Evolutionary conservation across 73 alveolate genomes (phyloP), one percentile per base, ranked within the genome.

Genomic region (Paramecium sexaurelia): DNA sequence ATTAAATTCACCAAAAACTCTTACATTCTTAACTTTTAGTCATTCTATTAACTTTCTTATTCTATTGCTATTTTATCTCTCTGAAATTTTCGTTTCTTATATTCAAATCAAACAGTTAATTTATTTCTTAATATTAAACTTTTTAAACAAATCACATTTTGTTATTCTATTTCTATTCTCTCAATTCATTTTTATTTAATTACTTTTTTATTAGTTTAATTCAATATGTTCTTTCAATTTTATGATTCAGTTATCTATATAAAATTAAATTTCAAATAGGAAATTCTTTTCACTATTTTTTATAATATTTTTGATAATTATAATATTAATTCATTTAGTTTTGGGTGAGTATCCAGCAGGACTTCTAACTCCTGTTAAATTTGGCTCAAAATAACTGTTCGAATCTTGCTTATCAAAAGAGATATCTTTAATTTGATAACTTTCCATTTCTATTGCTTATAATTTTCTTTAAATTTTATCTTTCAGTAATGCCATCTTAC

Each of bases 331-430:
- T 61, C 83, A 61, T 61, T 61, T 61, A 61, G 43, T 61, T 61
- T 61, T 61, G 11, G 83, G 83, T 29, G 83, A 61, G 26, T 61
- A 61, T 9, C 83, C 83, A 32, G 43, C 83, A 10, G 83, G 83
- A 61, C 83, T 61, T 26, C 45, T 61, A 24, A 61, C 83, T 61
- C 83, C 83, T 11, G 83, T 61, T 32, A 61, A 24, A 61, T 61
- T 61, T 22, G 83, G 83, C 11, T 61, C 83, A 61, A 26, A 61
- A 51, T 51, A 51, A 61, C 43, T 61, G 39, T 61, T 61, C 11
- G 47, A 29, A 22, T 61, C 83, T 11, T 61, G 26, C 26, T 32
- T 61, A 11, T 61, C 83, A 29, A 61, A 32, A 3, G 83, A 32
- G 19, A 61, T 29, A 11, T 61, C 83, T 26, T 61, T 61, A 3